A percentile compares a stretch with the other conserved stretches of the same genome.
Evolutionary conservation across 495 filamentous ascomycete genomes (phyloP).

Genomic region (Cladorrhinum samala): DNA sequence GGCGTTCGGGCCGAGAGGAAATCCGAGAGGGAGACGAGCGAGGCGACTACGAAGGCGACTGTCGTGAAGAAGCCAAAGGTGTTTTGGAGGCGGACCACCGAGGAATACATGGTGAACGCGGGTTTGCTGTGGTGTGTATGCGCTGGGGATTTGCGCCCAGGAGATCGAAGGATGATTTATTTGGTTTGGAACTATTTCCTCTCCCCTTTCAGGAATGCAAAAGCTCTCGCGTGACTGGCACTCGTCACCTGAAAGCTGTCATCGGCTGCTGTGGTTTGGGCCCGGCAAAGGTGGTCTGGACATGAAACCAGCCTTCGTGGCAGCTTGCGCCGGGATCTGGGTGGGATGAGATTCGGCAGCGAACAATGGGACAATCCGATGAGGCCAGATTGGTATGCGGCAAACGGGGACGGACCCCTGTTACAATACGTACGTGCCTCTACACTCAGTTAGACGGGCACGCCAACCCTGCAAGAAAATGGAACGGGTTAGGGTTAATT

Average conservation of each 20-base stretch:
- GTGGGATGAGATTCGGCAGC: not conserved
- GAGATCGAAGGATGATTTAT: not conserved
- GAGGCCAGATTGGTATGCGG: conserved; percentile 32
- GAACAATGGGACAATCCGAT: conserved; percentile 9
- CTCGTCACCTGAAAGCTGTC: conserved; percentile 10
- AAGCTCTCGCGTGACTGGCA: no score
- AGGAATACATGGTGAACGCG: conserved; percentile 75
- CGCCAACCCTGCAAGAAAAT: no score
- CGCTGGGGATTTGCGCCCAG: no score
- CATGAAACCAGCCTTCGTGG: not conserved
- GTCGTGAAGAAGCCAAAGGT: conserved; percentile 98
- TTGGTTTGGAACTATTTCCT: not conserved
- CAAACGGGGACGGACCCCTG: conserved; percentile 9
- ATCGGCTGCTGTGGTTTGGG: not conserved
- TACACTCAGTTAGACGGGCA: no score
- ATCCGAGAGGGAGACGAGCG: conserved; percentile 71
- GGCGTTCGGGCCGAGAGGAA: conserved; percentile 65
- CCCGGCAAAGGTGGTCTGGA: not conserved
- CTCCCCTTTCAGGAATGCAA: not conserved
- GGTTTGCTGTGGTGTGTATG: no score
- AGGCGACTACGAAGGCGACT: conserved; percentile 74
- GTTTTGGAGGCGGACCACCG: conserved; percentile 76
- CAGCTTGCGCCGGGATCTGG: conserved; percentile 1
- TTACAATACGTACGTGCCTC: not conserved
- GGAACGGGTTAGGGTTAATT: no score